A percentile compares a stretch with the other conserved stretches of the same genome.
Conservation (phyloP, 495 filamentous ascomycete species). For the Trichoderma erinaceum region DNA sequence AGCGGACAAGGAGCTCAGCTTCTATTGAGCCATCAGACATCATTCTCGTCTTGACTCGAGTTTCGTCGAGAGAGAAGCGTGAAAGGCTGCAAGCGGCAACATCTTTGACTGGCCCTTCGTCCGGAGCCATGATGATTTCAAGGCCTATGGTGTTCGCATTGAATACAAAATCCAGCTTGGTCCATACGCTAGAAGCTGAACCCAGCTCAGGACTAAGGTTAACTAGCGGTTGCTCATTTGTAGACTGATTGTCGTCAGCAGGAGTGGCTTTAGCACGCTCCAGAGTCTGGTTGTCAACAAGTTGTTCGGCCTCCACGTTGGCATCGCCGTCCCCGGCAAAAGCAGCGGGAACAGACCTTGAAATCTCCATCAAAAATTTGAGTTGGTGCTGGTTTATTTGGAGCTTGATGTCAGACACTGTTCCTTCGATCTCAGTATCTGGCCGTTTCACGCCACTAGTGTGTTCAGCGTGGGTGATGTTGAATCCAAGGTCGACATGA, state of each 20-base stretch:
- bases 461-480: slow-evolving; percentile 85
- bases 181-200: slow-evolving; percentile 66
- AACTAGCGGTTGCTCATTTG: slow-evolving; percentile 38
- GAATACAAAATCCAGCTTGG: slow-evolving; percentile 88
- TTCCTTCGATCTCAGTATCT: slow-evolving; percentile 85
- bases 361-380: slow-evolving; percentile 78
- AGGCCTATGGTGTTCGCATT: slow-evolving; percentile 80
- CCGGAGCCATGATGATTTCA: slow-evolving; percentile 74
- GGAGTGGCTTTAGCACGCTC: slow-evolving; percentile 43
- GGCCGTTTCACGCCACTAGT: slow-evolving; percentile 68
- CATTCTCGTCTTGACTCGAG: slow-evolving; percentile 88
- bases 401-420: slow-evolving; percentile 86
- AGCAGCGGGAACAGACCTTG: slow-evolving; percentile 75
- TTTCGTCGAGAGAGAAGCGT: slow-evolving; percentile 88
- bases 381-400: slow-evolving; percentile 85
- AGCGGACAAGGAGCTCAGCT: slow-evolving; percentile 87
- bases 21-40: slow-evolving; percentile 87
- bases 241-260: slow-evolving; percentile 35
- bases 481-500: slow-evolving; percentile 89
- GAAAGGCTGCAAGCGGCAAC: slow-evolving; percentile 79
- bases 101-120: slow-evolving; percentile 67
- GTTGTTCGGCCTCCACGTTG: slow-evolving; percentile 48
- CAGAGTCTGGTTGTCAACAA: slow-evolving; percentile 41
- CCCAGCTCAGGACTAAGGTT: slow-evolving; percentile 61
- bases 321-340: slow-evolving; percentile 72